Evolutionary conservation across 2,329 filamentous ascomycete genomes (phyloP), one percentile per base, ranked within the genome.

Genomic region (Aspergillus persii): DNA sequence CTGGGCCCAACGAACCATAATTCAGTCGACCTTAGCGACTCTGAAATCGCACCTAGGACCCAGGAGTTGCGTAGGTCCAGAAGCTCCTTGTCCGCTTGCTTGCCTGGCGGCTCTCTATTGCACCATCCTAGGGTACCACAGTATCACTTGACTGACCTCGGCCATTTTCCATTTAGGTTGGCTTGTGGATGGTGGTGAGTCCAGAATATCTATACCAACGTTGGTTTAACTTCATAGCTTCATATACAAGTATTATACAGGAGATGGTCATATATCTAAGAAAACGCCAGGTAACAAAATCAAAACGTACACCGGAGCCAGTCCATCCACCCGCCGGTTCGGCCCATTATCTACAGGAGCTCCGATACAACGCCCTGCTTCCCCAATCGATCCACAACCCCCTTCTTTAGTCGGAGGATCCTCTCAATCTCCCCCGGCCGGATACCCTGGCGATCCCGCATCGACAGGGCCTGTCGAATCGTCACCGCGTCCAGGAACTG

Each of bases 401-500:
- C 81, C 49, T 64, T 66, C 66, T 73, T 77, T 65, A 83, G 68
- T 49, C 76, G 72, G 63, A 83, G 64, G 50, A 69, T 68, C 67
- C 68, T 72, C 73, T 83, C 80, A 66, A 81, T 78, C 63, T 80
- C 74, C 31, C 60, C 66, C 23, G 58, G 61, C 12, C 62, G 51
- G 61, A 77, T 60, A 0, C 74, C 71, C 67, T 74, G 73, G 47
- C 74, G 67, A 68, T 83, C 81, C 61, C 81, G 74, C 75, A 83
- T 71, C n/a, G 71, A 69, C 62, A 84, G 61, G 8, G 77, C 74
- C 70, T 82, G 78, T 62, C 79, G 74, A 52, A 84, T 74, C n/a
- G 79, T 81, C 56, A 76, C 69, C 1, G 80, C 78, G 75, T 83
- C 81, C 56, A 84, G 54, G 59, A 80, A 81, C 39, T 76, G 73